phyloP scores from a whole-genome alignment of 164 flowering plant genomes.

The Pachysandra terminalis region DNA sequence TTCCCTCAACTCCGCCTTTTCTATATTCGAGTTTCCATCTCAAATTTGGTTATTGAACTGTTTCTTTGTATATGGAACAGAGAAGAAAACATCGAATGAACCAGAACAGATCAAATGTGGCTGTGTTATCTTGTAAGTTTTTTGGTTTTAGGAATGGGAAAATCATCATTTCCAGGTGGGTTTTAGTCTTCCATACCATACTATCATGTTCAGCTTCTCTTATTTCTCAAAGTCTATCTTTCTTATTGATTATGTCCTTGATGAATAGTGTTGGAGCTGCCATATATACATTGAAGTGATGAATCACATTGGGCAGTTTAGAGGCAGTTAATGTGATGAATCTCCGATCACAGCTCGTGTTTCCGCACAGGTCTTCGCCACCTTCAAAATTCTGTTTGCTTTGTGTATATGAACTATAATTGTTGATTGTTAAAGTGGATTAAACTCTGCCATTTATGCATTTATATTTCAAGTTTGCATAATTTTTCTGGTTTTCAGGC shows the following conservation, averaged over 20 bases:
- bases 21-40: not conserved
- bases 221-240: too few species aligned
- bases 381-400: too few species aligned
- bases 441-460: not conserved
- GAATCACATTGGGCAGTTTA: not conserved
- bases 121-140: slow-evolving; percentile 63
- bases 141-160: slow-evolving; percentile 11
- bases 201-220: not conserved
- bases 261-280: not conserved
- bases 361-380: too few species aligned
- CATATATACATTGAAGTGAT: not conserved
- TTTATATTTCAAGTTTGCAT: too few species aligned
- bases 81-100: slow-evolving; percentile 41
- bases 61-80: slow-evolving; percentile 32
- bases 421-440: not conserved
- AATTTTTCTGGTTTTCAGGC: too few species aligned
- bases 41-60: not conserved
- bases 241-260: not conserved
- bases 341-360: not conserved
- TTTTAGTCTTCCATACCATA: not conserved
- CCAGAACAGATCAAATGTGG: slow-evolving; percentile 53
- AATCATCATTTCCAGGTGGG: slow-evolving; percentile 20
- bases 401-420: not conserved
- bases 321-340: not conserved
- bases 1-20: too few species aligned